Percentiles rank a stretch among this genome's conserved stretches.
Evolutionary conservation across 129 eudicot genomes (phyloP).

Genomic region (Flaveria robusta): DNA sequence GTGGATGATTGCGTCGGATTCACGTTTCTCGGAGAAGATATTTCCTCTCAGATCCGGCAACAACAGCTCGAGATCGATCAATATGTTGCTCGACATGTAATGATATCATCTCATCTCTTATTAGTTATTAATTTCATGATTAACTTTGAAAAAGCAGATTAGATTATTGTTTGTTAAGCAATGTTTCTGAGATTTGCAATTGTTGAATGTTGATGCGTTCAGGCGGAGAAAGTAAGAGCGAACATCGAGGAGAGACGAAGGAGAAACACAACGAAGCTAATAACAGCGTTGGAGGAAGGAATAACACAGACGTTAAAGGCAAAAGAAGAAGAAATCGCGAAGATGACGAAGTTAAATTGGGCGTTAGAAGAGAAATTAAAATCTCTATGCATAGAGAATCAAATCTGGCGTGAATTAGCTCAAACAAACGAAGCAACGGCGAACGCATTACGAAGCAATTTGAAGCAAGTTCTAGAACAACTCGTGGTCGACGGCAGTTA

Average conservation of each 20-base stretch:
- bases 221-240: constrained; percentile 56
- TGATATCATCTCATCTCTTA: background rate
- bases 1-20: background rate
- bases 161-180: background rate
- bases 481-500: constrained; percentile 27
- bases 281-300: constrained; percentile 49
- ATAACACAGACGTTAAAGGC: constrained; percentile 42
- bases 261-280: constrained; percentile 41
- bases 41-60: constrained; percentile 40
- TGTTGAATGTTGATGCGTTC: background rate
- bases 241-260: constrained; percentile 60
- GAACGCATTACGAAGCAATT: constrained; percentile 52
- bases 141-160: background rate
- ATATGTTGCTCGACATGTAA: constrained; percentile 45
- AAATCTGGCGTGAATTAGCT: constrained; percentile 73
- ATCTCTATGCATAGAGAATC: constrained; percentile 56
- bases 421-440: constrained; percentile 81
- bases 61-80: constrained; percentile 44
- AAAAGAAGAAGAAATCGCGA: constrained; percentile 60
- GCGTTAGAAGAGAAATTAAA: constrained; percentile 59
- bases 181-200: background rate
- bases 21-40: constrained; percentile 21
- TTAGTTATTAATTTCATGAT: no score
- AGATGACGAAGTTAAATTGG: constrained; percentile 51
- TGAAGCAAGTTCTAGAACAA: constrained; percentile 58